A percentile compares a stretch with the other conserved stretches of the same genome.
Conservation (phyloP, 2,329 filamentous ascomycete genomes). For the Xylariaceae sp. region DNA sequence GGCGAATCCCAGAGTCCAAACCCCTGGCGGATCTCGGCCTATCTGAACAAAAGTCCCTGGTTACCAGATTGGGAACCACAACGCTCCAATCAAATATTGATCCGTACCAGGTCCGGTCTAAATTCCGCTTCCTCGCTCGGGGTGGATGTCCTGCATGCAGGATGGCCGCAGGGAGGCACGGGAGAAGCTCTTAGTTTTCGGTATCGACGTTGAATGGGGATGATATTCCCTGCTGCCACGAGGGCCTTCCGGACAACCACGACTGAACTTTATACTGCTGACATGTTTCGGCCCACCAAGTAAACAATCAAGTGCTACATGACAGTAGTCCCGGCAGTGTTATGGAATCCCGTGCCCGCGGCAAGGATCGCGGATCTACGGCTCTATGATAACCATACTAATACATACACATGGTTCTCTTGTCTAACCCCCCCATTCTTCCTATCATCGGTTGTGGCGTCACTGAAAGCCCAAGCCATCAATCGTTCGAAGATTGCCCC, state of each 20-base stretch:
- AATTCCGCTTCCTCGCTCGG: slow-evolving; percentile 5
- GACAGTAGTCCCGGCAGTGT: no score
- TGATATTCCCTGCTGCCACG: slow-evolving; percentile 28
- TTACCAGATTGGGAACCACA: slow-evolving; percentile 25
- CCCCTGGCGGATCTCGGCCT: slow-evolving; percentile 23
- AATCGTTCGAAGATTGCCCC: no score
- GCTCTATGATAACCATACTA: no score
- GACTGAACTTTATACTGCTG: no score
- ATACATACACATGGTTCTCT: no score
- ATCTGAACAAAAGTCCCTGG: slow-evolving; percentile 32
- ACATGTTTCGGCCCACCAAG: no score
- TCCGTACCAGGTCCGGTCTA: background rate
- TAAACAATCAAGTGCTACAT: no score
- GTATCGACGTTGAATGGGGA: slow-evolving; percentile 4
- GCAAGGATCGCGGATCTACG: no score
- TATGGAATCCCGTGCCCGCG: no score
- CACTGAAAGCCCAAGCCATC: no score
- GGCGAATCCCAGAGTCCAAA: slow-evolving; percentile 15
- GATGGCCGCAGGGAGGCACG: slow-evolving; percentile 15
- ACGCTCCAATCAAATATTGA: slow-evolving; percentile 11
- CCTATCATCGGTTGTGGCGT: no score
- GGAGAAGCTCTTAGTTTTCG: slow-evolving; percentile 18
- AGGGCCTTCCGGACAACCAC: slow-evolving; percentile 24
- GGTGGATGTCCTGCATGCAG: slow-evolving; percentile 15
- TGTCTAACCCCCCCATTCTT: no score